Conservation (phyloP, 305 asterid species). For the Fraxinus greggii region DNA sequence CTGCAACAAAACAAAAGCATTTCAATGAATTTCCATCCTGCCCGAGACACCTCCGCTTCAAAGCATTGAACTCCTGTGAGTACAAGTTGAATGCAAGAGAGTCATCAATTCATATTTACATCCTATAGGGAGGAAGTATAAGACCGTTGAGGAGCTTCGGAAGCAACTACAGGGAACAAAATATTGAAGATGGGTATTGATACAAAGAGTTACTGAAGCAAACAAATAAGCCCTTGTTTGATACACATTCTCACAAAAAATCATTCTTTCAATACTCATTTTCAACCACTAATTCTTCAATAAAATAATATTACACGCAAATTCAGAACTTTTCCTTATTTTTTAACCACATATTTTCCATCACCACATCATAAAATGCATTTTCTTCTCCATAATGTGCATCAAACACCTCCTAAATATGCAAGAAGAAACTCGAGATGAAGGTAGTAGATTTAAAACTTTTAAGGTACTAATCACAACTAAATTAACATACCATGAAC, state of each 20-base stretch:
- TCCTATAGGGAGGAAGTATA: background rate
- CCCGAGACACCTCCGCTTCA: conserved; percentile 75
- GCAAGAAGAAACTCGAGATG: conserved; percentile 16
- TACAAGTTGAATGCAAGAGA: conserved; percentile 22
- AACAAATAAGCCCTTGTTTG: background rate
- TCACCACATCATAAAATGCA: too few species aligned
- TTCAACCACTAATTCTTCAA: too few species aligned
- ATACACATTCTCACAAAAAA: too few species aligned
- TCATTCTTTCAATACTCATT: too few species aligned
- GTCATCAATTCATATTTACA: background rate
- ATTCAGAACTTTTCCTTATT: too few species aligned
- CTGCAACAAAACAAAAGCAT: conserved; percentile 88
- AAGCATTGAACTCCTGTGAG: conserved; percentile 78
- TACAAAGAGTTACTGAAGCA: background rate
- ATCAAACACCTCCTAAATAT: too few species aligned
- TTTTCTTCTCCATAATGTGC: too few species aligned
- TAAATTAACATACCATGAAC: background rate
- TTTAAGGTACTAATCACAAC: conserved; percentile 14
- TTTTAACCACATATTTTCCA: too few species aligned
- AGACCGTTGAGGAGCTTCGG: conserved; percentile 1
- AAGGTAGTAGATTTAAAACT: conserved; percentile 4
- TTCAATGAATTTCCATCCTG: conserved; percentile 76
- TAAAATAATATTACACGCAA: too few species aligned
- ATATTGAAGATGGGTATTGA: conserved; percentile 5
- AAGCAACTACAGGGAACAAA: conserved; percentile 18